Evolutionary conservation across 2,329 filamentous ascomycete species (phyloP).

Genomic region (Alternaria sp.): DNA sequence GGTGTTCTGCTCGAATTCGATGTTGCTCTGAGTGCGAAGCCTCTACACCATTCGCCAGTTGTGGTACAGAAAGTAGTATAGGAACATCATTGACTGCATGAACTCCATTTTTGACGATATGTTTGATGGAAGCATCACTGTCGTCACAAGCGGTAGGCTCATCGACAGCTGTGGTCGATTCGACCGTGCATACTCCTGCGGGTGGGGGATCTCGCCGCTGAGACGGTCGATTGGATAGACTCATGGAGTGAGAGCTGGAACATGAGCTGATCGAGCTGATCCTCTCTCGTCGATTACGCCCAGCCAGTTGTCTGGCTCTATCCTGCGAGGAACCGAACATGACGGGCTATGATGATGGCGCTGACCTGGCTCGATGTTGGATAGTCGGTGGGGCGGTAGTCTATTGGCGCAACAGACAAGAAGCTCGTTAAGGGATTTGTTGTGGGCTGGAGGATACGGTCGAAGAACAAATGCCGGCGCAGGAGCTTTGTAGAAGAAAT

Average conservation of each 20-base stretch:
- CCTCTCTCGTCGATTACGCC: conserved; percentile 39
- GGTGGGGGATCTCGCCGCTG: conserved; percentile 8
- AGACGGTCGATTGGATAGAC: conserved; percentile 23
- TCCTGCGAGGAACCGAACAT: conserved; percentile 50
- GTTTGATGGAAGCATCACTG: background rate
- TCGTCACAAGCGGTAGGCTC: background rate
- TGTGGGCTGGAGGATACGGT: background rate
- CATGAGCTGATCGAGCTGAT: conserved; percentile 32
- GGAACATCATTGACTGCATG: background rate
- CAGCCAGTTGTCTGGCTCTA: conserved; percentile 47
- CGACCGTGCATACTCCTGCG: background rate
- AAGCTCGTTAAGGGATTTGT: conserved; percentile 16
- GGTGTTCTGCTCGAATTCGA: conserved; percentile 32
- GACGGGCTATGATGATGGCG: conserved; percentile 6
- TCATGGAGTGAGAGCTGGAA: conserved; percentile 25
- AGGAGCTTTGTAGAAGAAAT: background rate
- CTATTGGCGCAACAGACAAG: background rate
- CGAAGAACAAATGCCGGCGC: background rate
- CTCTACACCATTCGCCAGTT: conserved; percentile 3
- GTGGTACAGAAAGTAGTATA: conserved; percentile 3
- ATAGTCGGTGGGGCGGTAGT: conserved; percentile 9
- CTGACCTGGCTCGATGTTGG: conserved; percentile 13
- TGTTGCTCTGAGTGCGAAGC: conserved; percentile 24
- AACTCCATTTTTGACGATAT: too few relatives aligned
- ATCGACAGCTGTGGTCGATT: background rate